Percentiles rank a stretch among this genome's conserved stretches.
Evolutionary conservation across 192 early-diverging fungal species (phyloP).

Genomic region (Nowakowskiella sp.): DNA sequence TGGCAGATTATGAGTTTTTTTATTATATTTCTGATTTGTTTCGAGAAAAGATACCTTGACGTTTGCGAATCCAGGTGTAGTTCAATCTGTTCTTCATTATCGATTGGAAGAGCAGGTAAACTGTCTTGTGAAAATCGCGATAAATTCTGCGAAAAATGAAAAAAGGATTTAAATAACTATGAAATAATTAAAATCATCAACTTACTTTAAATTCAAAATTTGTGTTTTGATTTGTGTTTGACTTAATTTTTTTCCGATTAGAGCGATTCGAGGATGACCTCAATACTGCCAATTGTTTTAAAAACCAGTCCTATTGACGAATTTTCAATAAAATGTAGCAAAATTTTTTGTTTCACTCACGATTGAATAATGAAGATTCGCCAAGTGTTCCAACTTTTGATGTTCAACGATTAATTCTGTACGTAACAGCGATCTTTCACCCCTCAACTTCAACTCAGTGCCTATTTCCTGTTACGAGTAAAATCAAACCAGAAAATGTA

Average conservation of each 20-base stretch:
- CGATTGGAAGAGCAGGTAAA: constrained; percentile 6
- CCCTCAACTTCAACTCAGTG: constrained; percentile 68
- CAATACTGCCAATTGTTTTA: no score
- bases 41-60: constrained; percentile 7
- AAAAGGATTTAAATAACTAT: no score
- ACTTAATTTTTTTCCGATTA: background rate
- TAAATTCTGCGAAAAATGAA: no score
- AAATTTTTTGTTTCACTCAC: no score
- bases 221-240: no score
- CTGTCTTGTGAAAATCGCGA: background rate
- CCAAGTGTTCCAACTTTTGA: constrained; percentile 63
- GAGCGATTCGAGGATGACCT: background rate
- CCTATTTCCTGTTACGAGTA: constrained; percentile 71
- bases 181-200: no score
- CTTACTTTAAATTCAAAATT: no score
- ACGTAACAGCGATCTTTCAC: constrained; percentile 64
- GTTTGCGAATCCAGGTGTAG: constrained; percentile 7
- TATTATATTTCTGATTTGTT: constrained; percentile 3
- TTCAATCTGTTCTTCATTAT: constrained; percentile 5
- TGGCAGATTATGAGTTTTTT: background rate
- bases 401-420: constrained; percentile 81
- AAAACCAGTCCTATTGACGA: no score
- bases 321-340: no score
- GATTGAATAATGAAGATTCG: constrained; percentile 73
- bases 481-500: no score